A percentile compares a stretch with the other conserved stretches of the same genome.
These are phyloP conservation scores for Neoscytalidium dimidiatum DNA, from an alignment of 2,329 filamentous ascomycete genomes.

Conservation along the genomic window DNA sequence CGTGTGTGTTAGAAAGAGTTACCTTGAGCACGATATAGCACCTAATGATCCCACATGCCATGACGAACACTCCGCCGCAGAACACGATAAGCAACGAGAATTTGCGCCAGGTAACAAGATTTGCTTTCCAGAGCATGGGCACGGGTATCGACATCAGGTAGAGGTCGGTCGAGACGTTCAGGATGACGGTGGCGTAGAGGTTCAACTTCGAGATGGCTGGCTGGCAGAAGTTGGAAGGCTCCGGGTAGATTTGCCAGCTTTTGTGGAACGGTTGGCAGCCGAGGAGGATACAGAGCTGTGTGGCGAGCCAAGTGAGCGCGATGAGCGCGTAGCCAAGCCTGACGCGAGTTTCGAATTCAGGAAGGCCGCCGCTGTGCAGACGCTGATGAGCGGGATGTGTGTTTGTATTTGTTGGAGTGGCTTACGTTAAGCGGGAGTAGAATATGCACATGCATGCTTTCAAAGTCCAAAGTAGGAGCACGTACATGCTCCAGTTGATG, in stretches of 20 bases:
- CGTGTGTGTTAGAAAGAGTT: not conserved
- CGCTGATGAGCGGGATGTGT: not conserved
- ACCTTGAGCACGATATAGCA: constrained; percentile 52
- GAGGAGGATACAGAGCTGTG: constrained; percentile 53
- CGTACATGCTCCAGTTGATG: constrained; percentile 56
- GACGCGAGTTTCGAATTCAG: constrained; percentile 42
- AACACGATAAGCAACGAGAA: constrained; percentile 56
- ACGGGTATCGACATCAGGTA: constrained; percentile 60
- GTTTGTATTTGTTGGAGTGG: not conserved
- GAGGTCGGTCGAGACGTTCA: constrained; percentile 58
- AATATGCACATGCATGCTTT: constrained; percentile 59
- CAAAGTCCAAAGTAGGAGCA: constrained; percentile 52
- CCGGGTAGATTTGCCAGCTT: constrained; percentile 60
- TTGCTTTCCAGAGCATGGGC: constrained; percentile 57
- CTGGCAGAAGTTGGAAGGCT: constrained; percentile 47
- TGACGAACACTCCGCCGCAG: constrained; percentile 58
- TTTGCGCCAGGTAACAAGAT: constrained; percentile 53
- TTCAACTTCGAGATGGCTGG: constrained; percentile 15
- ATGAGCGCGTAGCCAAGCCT: constrained; percentile 52
- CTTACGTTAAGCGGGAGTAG: constrained; percentile 55
- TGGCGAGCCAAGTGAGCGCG: constrained; percentile 49
- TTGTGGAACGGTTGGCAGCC: constrained; percentile 55
- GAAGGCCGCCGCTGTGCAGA: not conserved
- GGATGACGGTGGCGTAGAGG: constrained; percentile 32
- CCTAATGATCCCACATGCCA: constrained; percentile 56